phyloP scores from a whole-genome alignment of 2,329 filamentous ascomycete species.

The Alternaria arbusti region DNA sequence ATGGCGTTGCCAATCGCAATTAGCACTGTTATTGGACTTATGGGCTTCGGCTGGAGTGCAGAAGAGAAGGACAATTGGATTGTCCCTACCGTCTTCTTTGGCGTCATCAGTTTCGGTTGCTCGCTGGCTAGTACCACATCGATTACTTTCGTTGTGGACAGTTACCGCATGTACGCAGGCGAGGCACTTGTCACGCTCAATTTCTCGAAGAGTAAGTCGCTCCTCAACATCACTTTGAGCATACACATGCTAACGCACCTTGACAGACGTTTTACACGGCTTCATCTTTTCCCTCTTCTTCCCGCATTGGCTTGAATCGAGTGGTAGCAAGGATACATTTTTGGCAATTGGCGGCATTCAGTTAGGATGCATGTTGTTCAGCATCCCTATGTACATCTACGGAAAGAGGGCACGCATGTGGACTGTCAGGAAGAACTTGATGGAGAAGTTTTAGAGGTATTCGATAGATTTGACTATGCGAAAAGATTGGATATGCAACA shows the following conservation, averaged over 20 bases:
- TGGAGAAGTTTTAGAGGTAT: conserved; percentile 71
- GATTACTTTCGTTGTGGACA: conserved; percentile 94
- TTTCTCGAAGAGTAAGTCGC: conserved; percentile 77
- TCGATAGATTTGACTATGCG: background rate
- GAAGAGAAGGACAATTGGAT: conserved; percentile 80
- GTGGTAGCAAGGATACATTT: conserved; percentile 80
- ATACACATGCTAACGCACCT: conserved; percentile 9
- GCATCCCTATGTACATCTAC: conserved; percentile 92
- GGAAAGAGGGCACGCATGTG: conserved; percentile 93
- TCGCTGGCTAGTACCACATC: conserved; percentile 86
- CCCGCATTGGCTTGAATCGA: conserved; percentile 71
- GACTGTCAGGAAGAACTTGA: conserved; percentile 84
- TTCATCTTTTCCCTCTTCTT: conserved; percentile 83
- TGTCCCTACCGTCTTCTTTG: conserved; percentile 92
- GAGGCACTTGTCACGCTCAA: conserved; percentile 95
- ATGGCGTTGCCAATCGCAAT: conserved; percentile 81
- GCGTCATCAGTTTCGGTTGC: conserved; percentile 89
- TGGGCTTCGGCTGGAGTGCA: conserved; percentile 96
- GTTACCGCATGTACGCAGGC: conserved; percentile 89
- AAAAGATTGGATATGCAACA: background rate
- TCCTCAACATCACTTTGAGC: background rate
- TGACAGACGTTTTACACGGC: conserved; percentile 78
- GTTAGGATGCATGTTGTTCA: conserved; percentile 72
- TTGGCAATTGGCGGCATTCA: conserved; percentile 87
- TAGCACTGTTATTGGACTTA: conserved; percentile 81